Conservation (phyloP, 1,284 basidiomycete genomes). For the Sanghuangporus baumii region DNA sequence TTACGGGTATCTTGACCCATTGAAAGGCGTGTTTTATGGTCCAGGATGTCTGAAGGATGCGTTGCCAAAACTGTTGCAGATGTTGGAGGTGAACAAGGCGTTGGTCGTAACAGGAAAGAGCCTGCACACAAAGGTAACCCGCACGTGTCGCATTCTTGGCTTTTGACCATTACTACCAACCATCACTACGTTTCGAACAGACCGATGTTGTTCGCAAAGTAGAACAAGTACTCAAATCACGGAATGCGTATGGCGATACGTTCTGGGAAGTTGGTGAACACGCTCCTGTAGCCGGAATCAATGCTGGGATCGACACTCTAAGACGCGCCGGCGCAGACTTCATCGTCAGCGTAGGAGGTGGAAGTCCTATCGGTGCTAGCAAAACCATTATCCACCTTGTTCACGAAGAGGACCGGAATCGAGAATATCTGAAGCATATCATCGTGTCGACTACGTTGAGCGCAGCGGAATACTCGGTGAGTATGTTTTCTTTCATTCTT, state of each 20-base stretch:
- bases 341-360: conserved; percentile 72
- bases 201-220: conserved; percentile 60
- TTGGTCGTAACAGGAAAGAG: conserved; percentile 68
- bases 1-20: conserved; percentile 58
- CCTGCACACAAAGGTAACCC: conserved; percentile 53
- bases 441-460: conserved; percentile 80
- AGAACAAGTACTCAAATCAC: conserved; percentile 49
- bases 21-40: conserved; percentile 64
- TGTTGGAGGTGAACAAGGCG: conserved; percentile 52
- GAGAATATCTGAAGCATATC: conserved; percentile 46
- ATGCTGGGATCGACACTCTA: conserved; percentile 54
- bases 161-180: not conserved
- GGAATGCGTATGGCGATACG: conserved; percentile 54
- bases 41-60: conserved; percentile 56
- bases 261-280: conserved; percentile 77
- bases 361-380: conserved; percentile 73
- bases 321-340: conserved; percentile 55
- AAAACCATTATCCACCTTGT: conserved; percentile 66
- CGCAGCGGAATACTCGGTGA: conserved; percentile 70
- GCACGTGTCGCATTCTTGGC: not conserved
- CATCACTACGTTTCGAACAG: conserved; percentile 31
- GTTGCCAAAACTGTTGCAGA: conserved; percentile 54
- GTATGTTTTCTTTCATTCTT: conserved; percentile 17
- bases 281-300: conserved; percentile 64
- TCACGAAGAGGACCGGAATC: conserved; percentile 38